Conservation (phyloP, 108 stramenopile species). For the Licmophora abbreviata region DNA sequence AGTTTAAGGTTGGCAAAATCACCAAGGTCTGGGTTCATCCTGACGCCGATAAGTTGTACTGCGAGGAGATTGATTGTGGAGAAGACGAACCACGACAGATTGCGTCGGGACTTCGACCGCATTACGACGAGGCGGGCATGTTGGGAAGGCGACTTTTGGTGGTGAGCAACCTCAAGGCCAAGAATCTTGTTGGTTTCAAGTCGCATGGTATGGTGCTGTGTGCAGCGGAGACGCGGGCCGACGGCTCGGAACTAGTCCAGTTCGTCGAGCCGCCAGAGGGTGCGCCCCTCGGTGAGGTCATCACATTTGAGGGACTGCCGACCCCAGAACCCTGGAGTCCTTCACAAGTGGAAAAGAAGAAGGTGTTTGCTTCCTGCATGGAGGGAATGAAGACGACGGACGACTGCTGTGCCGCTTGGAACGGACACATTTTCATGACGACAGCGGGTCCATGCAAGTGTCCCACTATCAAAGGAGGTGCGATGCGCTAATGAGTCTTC, state of each 20-base stretch:
- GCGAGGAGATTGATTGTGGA: constrained; percentile 96
- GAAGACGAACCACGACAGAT: constrained; percentile 84
- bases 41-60: constrained; percentile 94
- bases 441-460: constrained; percentile 67
- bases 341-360: constrained; percentile 95
- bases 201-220: constrained; percentile 98
- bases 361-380: constrained; percentile 84
- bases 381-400: constrained; percentile 85
- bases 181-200: constrained; percentile 91
- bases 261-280: constrained; percentile 91
- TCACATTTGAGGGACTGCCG: constrained; percentile 85
- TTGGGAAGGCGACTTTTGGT: constrained; percentile 88
- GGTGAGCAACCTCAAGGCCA: constrained; percentile 95
- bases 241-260: constrained; percentile 76
- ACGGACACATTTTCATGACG: constrained; percentile 82
- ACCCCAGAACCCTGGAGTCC: constrained; percentile 60
- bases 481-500: constrained; percentile 73
- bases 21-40: constrained; percentile 95
- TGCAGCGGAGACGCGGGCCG: constrained; percentile 63
- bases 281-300: constrained; percentile 87
- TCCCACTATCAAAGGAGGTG: constrained; percentile 58
- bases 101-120: constrained; percentile 82
- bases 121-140: constrained; percentile 87
- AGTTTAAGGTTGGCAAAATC: constrained; percentile 87
- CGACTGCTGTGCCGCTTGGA: constrained; percentile 65